Evolutionary conservation across 106 monocot genomes (phyloP).

Genomic region (Dendrobium chrysotoxum): DNA sequence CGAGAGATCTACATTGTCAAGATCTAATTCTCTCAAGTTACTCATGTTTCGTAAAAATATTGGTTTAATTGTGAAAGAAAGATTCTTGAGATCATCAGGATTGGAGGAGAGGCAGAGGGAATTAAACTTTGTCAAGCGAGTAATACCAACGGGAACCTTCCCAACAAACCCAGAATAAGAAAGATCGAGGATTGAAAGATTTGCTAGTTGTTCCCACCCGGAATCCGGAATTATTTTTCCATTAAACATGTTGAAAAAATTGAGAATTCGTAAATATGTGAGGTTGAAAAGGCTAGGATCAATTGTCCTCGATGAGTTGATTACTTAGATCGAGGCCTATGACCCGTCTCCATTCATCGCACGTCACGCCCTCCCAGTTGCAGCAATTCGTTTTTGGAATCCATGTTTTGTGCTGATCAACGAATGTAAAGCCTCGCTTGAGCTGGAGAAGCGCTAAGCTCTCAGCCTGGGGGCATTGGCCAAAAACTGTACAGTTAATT

Average conservation of each 20-base stretch:
- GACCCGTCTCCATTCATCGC: constrained; percentile 13
- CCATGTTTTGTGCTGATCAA: no score
- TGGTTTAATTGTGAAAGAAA: constrained; percentile 10
- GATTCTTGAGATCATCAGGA: no score
- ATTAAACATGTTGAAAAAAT: constrained; percentile 19
- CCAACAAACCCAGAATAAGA: constrained; percentile 34
- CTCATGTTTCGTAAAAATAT: background rate
- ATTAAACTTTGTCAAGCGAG: constrained; percentile 16
- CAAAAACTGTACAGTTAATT: no score
- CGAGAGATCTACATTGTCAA: no score
- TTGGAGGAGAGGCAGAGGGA: constrained; percentile 29
- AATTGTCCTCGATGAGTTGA: constrained; percentile 14
- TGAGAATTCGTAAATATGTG: constrained; percentile 27
- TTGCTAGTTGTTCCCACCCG: background rate
- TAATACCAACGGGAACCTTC: constrained; percentile 20
- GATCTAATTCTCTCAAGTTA: no score
- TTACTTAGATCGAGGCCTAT: constrained; percentile 33
- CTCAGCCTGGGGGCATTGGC: no score
- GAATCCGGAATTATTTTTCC: background rate
- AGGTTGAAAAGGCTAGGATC: background rate
- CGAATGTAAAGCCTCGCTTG: no score
- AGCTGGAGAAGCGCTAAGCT: no score
- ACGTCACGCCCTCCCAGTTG: no score
- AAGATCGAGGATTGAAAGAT: constrained; percentile 34
- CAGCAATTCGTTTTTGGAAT: no score